Percentiles rank a stretch among this genome's conserved stretches.
Conservation (phyloP, 2,329 filamentous ascomycete species). For the Acephala macrosclerotiorum region DNA sequence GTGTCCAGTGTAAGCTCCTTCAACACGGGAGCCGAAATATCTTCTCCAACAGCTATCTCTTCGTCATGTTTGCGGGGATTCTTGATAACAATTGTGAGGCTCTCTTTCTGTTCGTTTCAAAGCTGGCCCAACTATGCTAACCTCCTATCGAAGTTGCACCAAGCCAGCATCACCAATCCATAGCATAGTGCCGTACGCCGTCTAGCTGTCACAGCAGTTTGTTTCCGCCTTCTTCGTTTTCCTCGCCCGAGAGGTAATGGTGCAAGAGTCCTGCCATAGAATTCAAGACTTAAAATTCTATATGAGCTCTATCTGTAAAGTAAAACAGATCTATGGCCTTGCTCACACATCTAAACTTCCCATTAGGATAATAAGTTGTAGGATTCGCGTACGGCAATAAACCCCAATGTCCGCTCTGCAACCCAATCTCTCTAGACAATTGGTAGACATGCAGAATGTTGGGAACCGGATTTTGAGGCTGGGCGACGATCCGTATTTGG, state of each 20-base stretch:
- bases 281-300: slow-evolving; percentile 14
- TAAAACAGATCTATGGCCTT: slow-evolving; percentile 17
- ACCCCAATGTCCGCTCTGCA: slow-evolving; percentile 7
- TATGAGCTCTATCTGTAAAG: slow-evolving; percentile 16
- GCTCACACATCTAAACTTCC: slow-evolving; percentile 12
- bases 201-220: background rate
- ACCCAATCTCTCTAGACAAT: background rate
- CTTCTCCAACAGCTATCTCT: background rate
- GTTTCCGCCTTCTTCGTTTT: slow-evolving; percentile 5
- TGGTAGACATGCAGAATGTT: slow-evolving; percentile 11
- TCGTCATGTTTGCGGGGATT: background rate
- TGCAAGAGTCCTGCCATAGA: slow-evolving; percentile 3
- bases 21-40: background rate
- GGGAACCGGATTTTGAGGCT: slow-evolving; percentile 7
- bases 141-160: slow-evolving; percentile 13
- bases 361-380: slow-evolving; percentile 4
- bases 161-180: slow-evolving; percentile 20
- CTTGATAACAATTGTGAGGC: slow-evolving; percentile 9
- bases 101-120: slow-evolving; percentile 11
- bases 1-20: slow-evolving; percentile 14
- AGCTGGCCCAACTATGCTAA: slow-evolving; percentile 12
- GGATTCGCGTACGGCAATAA: slow-evolving; percentile 9
- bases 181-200: slow-evolving; percentile 14
- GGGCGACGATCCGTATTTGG: slow-evolving; percentile 12
- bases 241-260: slow-evolving; percentile 7